A percentile compares a stretch with the other conserved stretches of the same genome.
phyloP scores from a whole-genome alignment of 1,139 yeast species.

The Scheffersomyces titani region DNA sequence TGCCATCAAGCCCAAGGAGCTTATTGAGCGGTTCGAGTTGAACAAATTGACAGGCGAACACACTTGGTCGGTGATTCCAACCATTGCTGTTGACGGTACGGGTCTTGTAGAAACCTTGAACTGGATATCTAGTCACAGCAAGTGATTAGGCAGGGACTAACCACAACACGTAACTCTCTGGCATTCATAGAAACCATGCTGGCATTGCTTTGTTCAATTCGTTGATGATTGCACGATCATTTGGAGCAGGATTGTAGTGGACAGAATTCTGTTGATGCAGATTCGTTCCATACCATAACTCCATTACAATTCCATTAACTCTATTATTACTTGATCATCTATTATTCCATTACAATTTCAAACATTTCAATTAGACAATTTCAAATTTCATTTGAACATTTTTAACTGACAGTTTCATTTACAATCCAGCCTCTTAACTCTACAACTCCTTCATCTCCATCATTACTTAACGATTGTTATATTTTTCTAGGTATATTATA shows the following conservation, averaged over 20 bases:
- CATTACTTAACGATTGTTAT: not conserved
- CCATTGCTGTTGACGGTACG: conserved; percentile 73
- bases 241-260: not conserved
- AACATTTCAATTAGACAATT: not conserved
- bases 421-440: not conserved
- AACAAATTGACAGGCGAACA: conserved; percentile 56
- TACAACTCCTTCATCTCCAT: not conserved
- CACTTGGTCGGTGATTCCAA: conserved; percentile 75
- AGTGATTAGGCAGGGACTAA: conserved; percentile 18
- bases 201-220: not conserved
- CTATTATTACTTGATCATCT: not conserved
- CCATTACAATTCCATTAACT: not conserved
- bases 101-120: conserved; percentile 74
- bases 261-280: not conserved
- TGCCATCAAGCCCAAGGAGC: conserved; percentile 64
- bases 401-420: no score
- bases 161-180: not conserved
- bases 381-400: not conserved
- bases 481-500: conserved; percentile 3
- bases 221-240: not conserved
- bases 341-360: not conserved
- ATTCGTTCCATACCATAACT: not conserved
- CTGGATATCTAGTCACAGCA: conserved; percentile 69
- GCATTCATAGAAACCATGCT: not conserved
- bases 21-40: conserved; percentile 60